Conservation (phyloP, 345 rosid species). For the Pseudoturritis turrita region DNA sequence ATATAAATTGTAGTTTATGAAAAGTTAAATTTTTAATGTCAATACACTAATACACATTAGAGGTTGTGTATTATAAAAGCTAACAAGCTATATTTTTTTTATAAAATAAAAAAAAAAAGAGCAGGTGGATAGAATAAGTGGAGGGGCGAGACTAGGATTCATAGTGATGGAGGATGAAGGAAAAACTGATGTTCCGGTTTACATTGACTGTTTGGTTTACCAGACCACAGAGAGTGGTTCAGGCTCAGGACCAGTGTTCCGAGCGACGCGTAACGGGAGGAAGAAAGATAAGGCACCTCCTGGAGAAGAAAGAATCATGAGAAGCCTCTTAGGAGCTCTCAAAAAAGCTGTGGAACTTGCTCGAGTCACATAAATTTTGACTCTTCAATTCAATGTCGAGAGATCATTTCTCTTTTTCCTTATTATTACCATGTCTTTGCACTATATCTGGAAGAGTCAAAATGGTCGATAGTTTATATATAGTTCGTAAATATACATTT, state of each 20-base stretch:
- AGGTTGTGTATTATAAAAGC: neutral
- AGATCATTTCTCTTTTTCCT: neutral
- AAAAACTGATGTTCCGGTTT: slow-evolving; percentile 70
- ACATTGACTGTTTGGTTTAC: slow-evolving; percentile 77
- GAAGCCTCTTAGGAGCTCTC: slow-evolving; percentile 80
- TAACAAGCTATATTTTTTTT: neutral
- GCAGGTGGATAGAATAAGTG: slow-evolving; percentile 73
- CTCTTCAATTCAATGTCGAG: neutral
- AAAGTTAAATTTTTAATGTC: neutral
- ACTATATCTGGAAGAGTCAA: neutral
- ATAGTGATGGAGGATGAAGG: slow-evolving; percentile 70
- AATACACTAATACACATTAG: neutral
- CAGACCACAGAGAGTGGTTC: slow-evolving; percentile 36
- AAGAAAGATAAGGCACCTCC: slow-evolving; percentile 69
- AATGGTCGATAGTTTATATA: neutral
- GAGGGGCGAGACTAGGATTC: slow-evolving; percentile 87
- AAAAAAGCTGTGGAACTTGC: slow-evolving; percentile 68
- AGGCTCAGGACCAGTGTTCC: slow-evolving; percentile 52
- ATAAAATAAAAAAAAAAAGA: neutral
- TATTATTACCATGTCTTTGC: neutral
- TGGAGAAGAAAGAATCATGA: slow-evolving; percentile 90
- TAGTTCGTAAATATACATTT: no score
- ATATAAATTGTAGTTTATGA: neutral
- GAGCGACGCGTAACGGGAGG: slow-evolving; percentile 70
- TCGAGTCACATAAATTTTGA: slow-evolving; percentile 16